A percentile compares a stretch with the other conserved stretches of the same genome.
Evolutionary conservation across 768 basidiomycete genomes (phyloP).

Genomic region (Pleurotus tuoliensis): DNA sequence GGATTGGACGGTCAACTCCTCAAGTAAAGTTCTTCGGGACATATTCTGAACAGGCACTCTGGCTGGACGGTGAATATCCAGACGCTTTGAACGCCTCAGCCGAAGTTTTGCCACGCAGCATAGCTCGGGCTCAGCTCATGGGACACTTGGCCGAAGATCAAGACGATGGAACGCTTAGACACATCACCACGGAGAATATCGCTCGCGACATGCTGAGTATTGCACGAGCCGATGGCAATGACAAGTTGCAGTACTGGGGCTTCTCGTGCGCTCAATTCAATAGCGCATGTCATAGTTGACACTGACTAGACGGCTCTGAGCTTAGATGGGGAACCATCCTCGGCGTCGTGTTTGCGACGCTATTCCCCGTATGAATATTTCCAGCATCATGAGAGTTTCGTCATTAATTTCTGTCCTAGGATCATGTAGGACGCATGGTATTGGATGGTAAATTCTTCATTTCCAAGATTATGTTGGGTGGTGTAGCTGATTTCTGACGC

Average conservation of each 20-base stretch:
- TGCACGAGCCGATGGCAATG: neutral
- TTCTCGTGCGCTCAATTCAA: conserved; percentile 20
- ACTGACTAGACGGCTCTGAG: neutral
- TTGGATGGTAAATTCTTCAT: conserved; percentile 20
- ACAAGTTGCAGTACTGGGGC: conserved; percentile 22
- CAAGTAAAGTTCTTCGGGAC: conserved; percentile 30
- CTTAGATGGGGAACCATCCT: conserved; percentile 18
- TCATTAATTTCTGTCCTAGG: conserved; percentile 16
- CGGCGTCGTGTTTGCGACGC: conserved; percentile 18
- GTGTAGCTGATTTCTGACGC: neutral
- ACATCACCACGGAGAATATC: neutral
- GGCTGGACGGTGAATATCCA: conserved; percentile 10
- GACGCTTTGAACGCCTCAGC: conserved; percentile 19
- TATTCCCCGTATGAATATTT: conserved; percentile 17
- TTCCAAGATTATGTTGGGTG: neutral
- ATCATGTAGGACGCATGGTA: conserved; percentile 33
- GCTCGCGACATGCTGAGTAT: neutral
- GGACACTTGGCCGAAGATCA: conserved; percentile 26
- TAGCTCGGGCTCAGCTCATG: conserved; percentile 27
- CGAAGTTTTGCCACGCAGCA: conserved; percentile 21
- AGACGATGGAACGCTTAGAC: neutral
- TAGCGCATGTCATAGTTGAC: neutral
- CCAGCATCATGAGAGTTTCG: neutral
- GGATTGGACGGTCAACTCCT: conserved; percentile 32
- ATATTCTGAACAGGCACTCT: conserved; percentile 26